These are phyloP conservation scores for Sphagnum contortum DNA, from an alignment of 225 moss, liverwort and hornwort species.

Conservation along the genomic window DNA sequence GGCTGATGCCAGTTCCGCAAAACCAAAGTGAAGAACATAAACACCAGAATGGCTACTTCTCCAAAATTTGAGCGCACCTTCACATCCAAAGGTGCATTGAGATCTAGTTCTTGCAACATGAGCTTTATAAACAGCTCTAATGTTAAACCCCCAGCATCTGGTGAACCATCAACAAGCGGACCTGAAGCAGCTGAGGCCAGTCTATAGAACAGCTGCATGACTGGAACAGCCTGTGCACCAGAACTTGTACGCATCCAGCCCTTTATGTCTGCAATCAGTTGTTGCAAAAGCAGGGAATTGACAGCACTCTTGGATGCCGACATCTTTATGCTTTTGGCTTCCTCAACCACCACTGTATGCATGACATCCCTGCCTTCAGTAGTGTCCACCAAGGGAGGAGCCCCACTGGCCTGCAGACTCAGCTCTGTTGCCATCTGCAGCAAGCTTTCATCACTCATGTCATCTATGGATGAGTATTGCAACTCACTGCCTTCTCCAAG, in stretches of 20 bases:
- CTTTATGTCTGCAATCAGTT: conserved; percentile 80
- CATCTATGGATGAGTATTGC: conserved; percentile 95
- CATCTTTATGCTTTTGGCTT: conserved; percentile 59
- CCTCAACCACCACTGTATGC: conserved; percentile 46
- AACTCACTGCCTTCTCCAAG: conserved; percentile 69
- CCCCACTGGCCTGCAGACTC: conserved; percentile 77
- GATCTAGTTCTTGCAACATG: conserved; percentile 88
- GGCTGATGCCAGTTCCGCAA: conserved; percentile 98
- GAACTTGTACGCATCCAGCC: conserved; percentile 96
- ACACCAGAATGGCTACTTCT: conserved; percentile 85
- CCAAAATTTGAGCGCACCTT: conserved; percentile 83
- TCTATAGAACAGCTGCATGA: conserved; percentile 97
- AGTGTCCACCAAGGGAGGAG: conserved; percentile 46
- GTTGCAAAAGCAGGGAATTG: conserved; percentile 86
- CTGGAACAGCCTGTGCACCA: conserved; percentile 92
- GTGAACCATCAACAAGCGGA: conserved; percentile 69
- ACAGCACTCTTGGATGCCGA: conserved; percentile 98
- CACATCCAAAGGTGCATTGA: conserved; percentile 58
- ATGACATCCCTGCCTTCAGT: conserved; percentile 41
- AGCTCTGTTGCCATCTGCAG: conserved; percentile 99
- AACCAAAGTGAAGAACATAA: conserved; percentile 97
- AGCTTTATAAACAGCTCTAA: conserved; percentile 84
- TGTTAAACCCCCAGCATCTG: conserved; percentile 62
- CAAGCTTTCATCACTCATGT: conserved; percentile 98
- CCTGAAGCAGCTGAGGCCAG: conserved; percentile 94